Evolutionary conservation across 179 eudicot genomes (phyloP).

Genomic region (Actinidia arguta): DNA sequence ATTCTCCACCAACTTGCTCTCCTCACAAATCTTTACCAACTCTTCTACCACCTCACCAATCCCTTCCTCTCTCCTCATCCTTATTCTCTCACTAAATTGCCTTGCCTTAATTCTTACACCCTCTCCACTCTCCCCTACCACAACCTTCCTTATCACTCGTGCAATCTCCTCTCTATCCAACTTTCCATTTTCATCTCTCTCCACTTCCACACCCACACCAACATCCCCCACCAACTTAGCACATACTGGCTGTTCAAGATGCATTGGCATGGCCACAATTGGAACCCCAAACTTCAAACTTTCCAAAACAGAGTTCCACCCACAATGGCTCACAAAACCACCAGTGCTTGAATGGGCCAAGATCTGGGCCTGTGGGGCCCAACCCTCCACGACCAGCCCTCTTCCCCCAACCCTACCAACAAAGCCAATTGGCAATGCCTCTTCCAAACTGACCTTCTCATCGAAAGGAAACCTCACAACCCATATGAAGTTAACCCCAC

Average conservation of each 20-base stretch:
- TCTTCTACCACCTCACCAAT: not conserved
- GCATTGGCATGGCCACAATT: conserved; percentile 19
- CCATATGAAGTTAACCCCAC: conserved; percentile 24
- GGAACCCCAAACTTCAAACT: not conserved
- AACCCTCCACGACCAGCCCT: conserved; percentile 3
- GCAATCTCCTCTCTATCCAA: not conserved
- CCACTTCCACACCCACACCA: conserved; percentile 14
- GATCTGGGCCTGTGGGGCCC: conserved; percentile 12
- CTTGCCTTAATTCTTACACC: conserved; percentile 9
- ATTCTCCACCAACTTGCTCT: not conserved
- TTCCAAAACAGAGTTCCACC: conserved; percentile 6
- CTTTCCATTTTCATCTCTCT: conserved; percentile 15
- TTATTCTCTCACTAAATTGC: not conserved
- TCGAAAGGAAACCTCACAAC: conserved; percentile 7
- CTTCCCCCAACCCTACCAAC: conserved; percentile 6
- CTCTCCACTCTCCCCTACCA: not conserved
- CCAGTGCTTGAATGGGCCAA: not conserved
- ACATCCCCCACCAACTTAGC: conserved; percentile 12
- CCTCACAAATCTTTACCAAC: not conserved
- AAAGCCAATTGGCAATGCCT: conserved; percentile 19
- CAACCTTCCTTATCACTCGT: not conserved
- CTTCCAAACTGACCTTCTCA: not conserved
- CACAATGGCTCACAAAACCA: conserved; percentile 17
- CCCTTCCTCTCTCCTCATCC: conserved; percentile 4
- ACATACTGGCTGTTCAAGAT: conserved; percentile 10